Percentiles rank a stretch among this genome's conserved stretches.
phyloP scores from a whole-genome alignment of 2,329 filamentous ascomycete species.

The Penicillium sp. region DNA sequence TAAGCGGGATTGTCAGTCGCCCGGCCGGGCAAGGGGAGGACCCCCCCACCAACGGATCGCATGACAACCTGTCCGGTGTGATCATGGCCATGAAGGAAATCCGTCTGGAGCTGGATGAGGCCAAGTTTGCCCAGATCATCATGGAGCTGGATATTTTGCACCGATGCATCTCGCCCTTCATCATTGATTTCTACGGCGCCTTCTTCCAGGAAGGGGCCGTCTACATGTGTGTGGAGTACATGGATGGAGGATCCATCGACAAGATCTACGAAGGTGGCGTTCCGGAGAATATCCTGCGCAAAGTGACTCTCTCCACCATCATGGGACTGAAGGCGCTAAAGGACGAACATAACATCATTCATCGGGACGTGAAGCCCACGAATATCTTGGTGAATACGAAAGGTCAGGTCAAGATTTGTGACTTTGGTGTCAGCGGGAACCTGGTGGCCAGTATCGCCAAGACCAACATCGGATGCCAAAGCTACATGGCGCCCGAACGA shows the following conservation, averaged over 20 bases:
- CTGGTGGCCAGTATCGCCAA: conserved; percentile 95
- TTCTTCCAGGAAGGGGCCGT: conserved; percentile 99
- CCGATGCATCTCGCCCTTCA: conserved; percentile 89
- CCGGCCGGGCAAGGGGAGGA: conserved; percentile 18
- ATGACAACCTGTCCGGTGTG: conserved; percentile 50
- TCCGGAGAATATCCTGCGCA: conserved; percentile 78
- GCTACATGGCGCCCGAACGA: conserved; percentile 96
- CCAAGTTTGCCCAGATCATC: conserved; percentile 93
- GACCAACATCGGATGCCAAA: conserved; percentile 98
- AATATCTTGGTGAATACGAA: conserved; percentile 88
- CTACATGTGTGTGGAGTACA: conserved; percentile 98
- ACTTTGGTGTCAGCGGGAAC: conserved; percentile 96
- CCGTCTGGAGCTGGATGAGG: conserved; percentile 86
- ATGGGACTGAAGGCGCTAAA: conserved; percentile 90
- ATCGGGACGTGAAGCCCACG: conserved; percentile 97
- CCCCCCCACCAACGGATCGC: conserved; percentile 10
- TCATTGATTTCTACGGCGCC: conserved; percentile 97
- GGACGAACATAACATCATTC: conserved; percentile 98
- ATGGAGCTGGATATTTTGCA: conserved; percentile 97
- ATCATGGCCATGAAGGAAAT: conserved; percentile 99
- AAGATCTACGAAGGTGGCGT: conserved; percentile 89
- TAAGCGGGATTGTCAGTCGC: conserved; percentile 53
- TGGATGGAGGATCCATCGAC: conserved; percentile 97
- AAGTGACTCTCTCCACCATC: conserved; percentile 83
- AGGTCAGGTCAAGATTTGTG: conserved; percentile 95